phyloP scores from a whole-genome alignment of 257 asterid genomes.

The Solanum piurae region DNA sequence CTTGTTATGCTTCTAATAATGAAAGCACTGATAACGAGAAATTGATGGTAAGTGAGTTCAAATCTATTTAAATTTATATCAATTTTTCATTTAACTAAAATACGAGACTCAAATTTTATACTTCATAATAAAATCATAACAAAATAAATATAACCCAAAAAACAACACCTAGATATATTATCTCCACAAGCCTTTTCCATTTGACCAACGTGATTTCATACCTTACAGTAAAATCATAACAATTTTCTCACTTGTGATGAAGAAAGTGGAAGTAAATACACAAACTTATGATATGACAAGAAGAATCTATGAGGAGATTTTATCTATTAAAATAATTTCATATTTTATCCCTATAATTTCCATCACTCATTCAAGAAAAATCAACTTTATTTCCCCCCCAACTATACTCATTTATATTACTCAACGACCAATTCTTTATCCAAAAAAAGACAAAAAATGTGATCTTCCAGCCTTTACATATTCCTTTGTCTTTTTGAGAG shows the following conservation, averaged over 20 bases:
- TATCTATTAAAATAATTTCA: background rate
- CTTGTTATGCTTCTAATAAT: background rate
- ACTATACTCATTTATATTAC: background rate
- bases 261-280: background rate
- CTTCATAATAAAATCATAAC: too few species aligned
- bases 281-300: background rate
- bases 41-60: too few species aligned
- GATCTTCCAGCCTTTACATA: background rate
- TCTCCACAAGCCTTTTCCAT: too few species aligned
- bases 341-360: background rate
- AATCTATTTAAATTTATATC: too few species aligned
- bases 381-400: background rate
- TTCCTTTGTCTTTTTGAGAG: background rate
- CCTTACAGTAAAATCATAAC: background rate
- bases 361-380: background rate
- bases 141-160: background rate
- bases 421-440: background rate
- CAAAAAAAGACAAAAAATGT: background rate
- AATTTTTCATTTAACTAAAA: too few species aligned
- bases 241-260: background rate
- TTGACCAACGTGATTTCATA: too few species aligned
- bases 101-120: too few species aligned
- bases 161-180: background rate
- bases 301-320: background rate
- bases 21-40: background rate